Base-by-base conservation (phyloP, 1,139 yeast genomes). In the Debaryomyces fabryi region DNA sequence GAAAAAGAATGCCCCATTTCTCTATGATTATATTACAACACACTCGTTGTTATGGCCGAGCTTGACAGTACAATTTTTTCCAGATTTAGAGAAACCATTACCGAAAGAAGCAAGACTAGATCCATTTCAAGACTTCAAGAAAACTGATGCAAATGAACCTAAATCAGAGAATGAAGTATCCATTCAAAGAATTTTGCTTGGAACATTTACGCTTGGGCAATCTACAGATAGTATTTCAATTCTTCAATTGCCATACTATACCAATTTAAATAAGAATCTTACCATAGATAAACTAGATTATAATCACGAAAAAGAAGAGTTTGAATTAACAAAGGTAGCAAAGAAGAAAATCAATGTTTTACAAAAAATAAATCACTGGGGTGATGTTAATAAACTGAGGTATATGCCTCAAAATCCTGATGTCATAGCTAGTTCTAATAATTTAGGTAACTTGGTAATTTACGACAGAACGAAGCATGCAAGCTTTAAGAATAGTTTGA, bases 401-500 rank as follows among this genome's bases (percentile, higher is more conserved):
- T 74, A 67, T 51, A 71, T 71, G 76, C 78, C 78, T 10, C 79
- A 74, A 52, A 72, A 74, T 51, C 78, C 78, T 12, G 75, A 74
- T 45, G 63, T 75, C 3, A 64, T 74, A 27, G 79, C 79, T 16
- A 68, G 74, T 56, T 68, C 71, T 30, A 75, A 73, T 53, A 73
- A 71, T 53, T 49, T 58, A 20, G 80, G 80, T 2, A 70, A 70
- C 38, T 52, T 80, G 47, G 68, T 67, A 27, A 63, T 81, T 4
- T 81, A 74, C 55, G 82, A 81, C 58, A 62, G 85, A 50, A 80
- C 86, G 1, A 78, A 76, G 52, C 82, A 78, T 55, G 71, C 82
- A 48, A 71, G 69, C 55, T 72, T 73, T 58, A 64, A 65, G 51
- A 72, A 63, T 49, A 59, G 63, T 23, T 55, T 62, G 34, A 52